Evolutionary conservation across 805 yeast species (phyloP), one percentile per base, ranked within the genome.

Genomic region (Grigorovia yakushimaensis): DNA sequence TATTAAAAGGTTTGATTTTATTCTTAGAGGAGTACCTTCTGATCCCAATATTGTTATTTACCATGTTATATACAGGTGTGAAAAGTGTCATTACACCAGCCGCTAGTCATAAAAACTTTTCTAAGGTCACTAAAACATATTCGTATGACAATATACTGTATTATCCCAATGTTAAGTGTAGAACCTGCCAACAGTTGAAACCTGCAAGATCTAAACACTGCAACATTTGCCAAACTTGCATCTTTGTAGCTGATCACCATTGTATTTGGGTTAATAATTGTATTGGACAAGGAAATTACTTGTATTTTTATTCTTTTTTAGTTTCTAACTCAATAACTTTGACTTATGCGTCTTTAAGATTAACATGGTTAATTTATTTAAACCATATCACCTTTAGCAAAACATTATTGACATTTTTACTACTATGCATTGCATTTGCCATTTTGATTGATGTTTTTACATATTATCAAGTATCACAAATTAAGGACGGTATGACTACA

Each of bases 131-230:
- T 9, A 38, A 49, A 5, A 39, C 39, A 33, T 73, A 68, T 53
- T 54, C 58, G 1, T 71, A 64, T 53, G 86, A 84, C 57, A 64
- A 70, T 20, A 59, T 83, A 36, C 69, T 83, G 20, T 84, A 73
- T 61, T 73, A 76, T 57, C 67, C 73, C 6, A 65, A 62, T 43
- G 67, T 63, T 13, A 68, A 67, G 52, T 83, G 89, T 53, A 41
- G 71, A 0, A 74, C 83, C 1, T 87, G 95, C 58, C 66, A 73
- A 18, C 64, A 76, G 18, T 72, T 79, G 72, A 71, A 88, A 53
- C 81, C 84, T 0, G 83, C 88, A 0, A 66, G 95, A 38, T 72
- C 93, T 0, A 80, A 82, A 50, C 95, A 87, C 65, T 87, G 95
- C 57, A 70, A 76, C 5, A 70, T 73, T 5, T 87, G 95, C 62